A percentile compares a stretch with the other conserved stretches of the same genome.
phyloP scores from a whole-genome alignment of 768 basidiomycete species.

The Kwoniella europaea region DNA sequence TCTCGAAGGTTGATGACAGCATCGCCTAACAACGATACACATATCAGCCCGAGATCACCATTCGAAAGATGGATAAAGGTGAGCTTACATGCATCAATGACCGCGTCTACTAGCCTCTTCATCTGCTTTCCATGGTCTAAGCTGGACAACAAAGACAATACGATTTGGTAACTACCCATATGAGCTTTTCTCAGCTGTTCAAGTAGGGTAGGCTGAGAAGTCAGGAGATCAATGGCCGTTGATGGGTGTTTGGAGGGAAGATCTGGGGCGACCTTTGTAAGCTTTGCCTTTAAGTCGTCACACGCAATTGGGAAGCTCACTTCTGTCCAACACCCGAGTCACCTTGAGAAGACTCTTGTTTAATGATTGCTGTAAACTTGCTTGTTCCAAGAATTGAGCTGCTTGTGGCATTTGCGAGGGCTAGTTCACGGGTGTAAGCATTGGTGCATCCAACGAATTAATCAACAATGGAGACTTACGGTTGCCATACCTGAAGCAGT shows the following conservation, averaged over 20 bases:
- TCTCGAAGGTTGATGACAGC: conserved; percentile 91
- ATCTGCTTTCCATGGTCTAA: conserved; percentile 81
- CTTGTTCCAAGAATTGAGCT: conserved; percentile 55
- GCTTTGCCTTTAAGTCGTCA: background rate
- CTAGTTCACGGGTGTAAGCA: conserved; percentile 1
- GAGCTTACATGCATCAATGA: conserved; percentile 76
- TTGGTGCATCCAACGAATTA: too few relatives aligned
- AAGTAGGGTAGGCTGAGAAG: conserved; percentile 76
- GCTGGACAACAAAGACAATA: conserved; percentile 90
- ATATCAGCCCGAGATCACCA: background rate
- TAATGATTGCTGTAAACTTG: conserved; percentile 54
- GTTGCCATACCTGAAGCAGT: conserved; percentile 52
- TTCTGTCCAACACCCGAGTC: conserved; percentile 57
- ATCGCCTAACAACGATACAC: conserved; percentile 66
- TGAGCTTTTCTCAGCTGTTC: conserved; percentile 88
- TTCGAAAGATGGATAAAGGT: conserved; percentile 29
- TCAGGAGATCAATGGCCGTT: conserved; percentile 81
- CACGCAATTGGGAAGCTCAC: conserved; percentile 16
- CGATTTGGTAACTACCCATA: conserved; percentile 87
- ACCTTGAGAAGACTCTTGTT: conserved; percentile 57
- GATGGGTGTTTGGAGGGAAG: conserved; percentile 71
- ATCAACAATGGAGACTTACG: conserved; percentile 14
- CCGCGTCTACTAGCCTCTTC: conserved; percentile 87
- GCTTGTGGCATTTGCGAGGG: conserved; percentile 49
- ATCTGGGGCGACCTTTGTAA: conserved; percentile 60